Evolutionary conservation across 371 early-diverging fungal genomes (phyloP).

Genomic region (Quaeritorhiza haematococci): DNA sequence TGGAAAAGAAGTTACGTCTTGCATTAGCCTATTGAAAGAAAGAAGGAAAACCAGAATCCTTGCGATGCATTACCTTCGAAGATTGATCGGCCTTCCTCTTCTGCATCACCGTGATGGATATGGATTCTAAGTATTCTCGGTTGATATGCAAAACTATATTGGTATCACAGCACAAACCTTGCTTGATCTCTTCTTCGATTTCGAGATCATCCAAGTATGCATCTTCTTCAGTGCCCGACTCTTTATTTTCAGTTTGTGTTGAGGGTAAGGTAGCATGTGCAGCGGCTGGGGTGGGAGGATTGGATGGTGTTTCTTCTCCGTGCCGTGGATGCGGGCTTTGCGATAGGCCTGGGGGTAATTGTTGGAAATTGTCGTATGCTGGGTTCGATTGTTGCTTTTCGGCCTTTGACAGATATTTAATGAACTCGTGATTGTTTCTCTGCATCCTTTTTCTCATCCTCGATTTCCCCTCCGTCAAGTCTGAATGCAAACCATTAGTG

Average conservation of each 20-base stretch:
- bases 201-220: constrained; percentile 2
- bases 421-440: constrained; percentile 15
- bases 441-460: constrained; percentile 58
- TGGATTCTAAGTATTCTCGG: too few species aligned
- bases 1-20: too few species aligned
- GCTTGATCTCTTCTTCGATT: too few species aligned
- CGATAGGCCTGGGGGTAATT: not conserved
- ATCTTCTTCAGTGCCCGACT: not conserved
- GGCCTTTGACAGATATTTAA: constrained; percentile 47
- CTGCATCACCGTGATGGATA: too few species aligned
- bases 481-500: constrained; percentile 12
- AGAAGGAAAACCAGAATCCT: too few species aligned
- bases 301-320: not conserved
- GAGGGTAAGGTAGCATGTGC: not conserved
- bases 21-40: too few species aligned
- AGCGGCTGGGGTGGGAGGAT: constrained; percentile 1
- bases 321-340: not conserved
- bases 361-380: constrained; percentile 7
- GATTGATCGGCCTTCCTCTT: too few species aligned
- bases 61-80: too few species aligned
- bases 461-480: constrained; percentile 62
- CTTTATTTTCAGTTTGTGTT: constrained; percentile 20
- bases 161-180: too few species aligned
- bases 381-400: constrained; percentile 28
- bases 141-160: too few species aligned